These are phyloP conservation scores for Cutaneotrichosporon spelunceum DNA, from an alignment of 1,284 basidiomycete species.

Conservation along the genomic window DNA sequence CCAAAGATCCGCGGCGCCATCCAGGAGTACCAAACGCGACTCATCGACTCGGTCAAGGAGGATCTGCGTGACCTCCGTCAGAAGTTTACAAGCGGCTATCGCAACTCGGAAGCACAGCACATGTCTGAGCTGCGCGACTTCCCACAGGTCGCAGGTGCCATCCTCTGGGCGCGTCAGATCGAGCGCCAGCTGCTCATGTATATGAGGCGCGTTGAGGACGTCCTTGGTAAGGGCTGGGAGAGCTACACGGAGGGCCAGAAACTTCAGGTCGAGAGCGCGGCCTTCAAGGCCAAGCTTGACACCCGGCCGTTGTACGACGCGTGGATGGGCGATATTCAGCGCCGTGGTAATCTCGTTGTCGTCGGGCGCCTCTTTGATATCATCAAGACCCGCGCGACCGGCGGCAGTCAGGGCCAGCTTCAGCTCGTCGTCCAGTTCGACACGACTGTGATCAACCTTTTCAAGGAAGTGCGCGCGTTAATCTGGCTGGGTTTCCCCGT, in stretches of 20 bases:
- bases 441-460: conserved; percentile 93
- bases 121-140: conserved; percentile 98
- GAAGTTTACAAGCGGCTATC: conserved; percentile 95
- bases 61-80: conserved; percentile 94
- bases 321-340: conserved; percentile 92
- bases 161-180: conserved; percentile 98
- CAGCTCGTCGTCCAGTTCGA: conserved; percentile 96
- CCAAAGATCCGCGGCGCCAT: conserved; percentile 98
- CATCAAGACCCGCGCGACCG: conserved; percentile 62
- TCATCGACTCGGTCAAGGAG: conserved; percentile 96
- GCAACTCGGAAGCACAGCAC: conserved; percentile 91
- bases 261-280: conserved; percentile 82
- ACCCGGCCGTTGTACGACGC: conserved; percentile 91
- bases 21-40: conserved; percentile 96
- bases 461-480: conserved; percentile 95
- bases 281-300: conserved; percentile 94
- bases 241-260: conserved; percentile 98
- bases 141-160: conserved; percentile 93
- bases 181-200: conserved; percentile 93
- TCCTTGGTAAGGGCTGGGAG: conserved; percentile 97
- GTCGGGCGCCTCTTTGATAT: conserved; percentile 96
- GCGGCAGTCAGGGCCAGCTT: conserved; percentile 63
- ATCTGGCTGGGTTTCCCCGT: conserved; percentile 95
- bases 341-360: conserved; percentile 74
- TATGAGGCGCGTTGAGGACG: conserved; percentile 99